Evolutionary conservation across 2,329 filamentous ascomycete species (phyloP).

Genomic region (Hirsutella minnesotensis): DNA sequence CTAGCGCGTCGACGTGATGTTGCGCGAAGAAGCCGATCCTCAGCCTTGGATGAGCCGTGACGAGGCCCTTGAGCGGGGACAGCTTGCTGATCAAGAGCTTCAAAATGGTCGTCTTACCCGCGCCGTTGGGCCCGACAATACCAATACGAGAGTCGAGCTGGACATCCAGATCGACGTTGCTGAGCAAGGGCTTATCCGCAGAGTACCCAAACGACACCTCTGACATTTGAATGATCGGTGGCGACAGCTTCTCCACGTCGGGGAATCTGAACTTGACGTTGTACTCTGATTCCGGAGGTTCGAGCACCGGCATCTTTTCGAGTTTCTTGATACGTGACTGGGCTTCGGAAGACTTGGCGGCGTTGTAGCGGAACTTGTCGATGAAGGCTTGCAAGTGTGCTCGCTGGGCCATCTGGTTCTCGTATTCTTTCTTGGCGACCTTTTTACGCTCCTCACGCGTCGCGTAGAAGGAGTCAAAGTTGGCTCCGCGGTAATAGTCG

Average conservation of each 20-base stretch:
- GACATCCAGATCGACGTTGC: slow-evolving; percentile 85
- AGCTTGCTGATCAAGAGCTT: slow-evolving; percentile 92
- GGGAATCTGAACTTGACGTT: slow-evolving; percentile 95
- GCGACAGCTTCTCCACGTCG: slow-evolving; percentile 92
- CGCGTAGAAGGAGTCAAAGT: slow-evolving; percentile 95
- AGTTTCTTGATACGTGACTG: slow-evolving; percentile 99
- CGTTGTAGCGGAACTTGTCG: slow-evolving; percentile 99
- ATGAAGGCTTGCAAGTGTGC: slow-evolving; percentile 96
- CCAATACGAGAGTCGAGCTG: slow-evolving; percentile 97
- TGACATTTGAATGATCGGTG: slow-evolving; percentile 95
- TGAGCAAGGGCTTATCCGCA: slow-evolving; percentile 66
- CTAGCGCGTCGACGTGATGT: slow-evolving; percentile 93
- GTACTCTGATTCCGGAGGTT: slow-evolving; percentile 87
- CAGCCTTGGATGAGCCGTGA: slow-evolving; percentile 78
- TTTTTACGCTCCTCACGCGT: slow-evolving; percentile 96
- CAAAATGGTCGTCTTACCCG: slow-evolving; percentile 95
- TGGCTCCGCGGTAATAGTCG: slow-evolving; percentile 96
- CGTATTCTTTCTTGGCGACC: slow-evolving; percentile 92
- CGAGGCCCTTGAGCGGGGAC: slow-evolving; percentile 62
- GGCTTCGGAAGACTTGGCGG: slow-evolving; percentile 94
- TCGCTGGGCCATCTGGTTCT: slow-evolving; percentile 91
- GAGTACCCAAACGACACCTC: slow-evolving; percentile 84
- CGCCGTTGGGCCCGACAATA: slow-evolving; percentile 98
- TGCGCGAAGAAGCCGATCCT: slow-evolving; percentile 96
- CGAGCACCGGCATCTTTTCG: slow-evolving; percentile 88